These are phyloP conservation scores for Fusarium beomiforme DNA, from an alignment of 2,329 filamentous ascomycete species.

Conservation along the genomic window DNA sequence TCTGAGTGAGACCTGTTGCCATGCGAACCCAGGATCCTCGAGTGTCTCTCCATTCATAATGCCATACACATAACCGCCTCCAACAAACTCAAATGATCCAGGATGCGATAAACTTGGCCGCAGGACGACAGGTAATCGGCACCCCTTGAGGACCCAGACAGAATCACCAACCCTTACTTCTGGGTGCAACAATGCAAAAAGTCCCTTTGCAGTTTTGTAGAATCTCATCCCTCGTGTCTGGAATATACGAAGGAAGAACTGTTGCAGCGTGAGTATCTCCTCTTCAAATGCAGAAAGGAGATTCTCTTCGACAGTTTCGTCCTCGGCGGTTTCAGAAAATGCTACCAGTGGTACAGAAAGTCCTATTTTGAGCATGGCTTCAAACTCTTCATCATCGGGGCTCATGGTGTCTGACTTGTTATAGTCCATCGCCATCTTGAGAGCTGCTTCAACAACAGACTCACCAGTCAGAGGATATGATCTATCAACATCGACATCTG, in stretches of 20 bases:
- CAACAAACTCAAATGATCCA: neutral
- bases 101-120: neutral
- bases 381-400: neutral
- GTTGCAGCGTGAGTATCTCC: accelerated
- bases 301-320: accelerated
- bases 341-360: accelerated
- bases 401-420: neutral
- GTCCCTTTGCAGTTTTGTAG: neutral
- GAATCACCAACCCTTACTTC: neutral
- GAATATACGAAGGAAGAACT: accelerated
- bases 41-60: neutral
- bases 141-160: neutral
- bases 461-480: neutral
- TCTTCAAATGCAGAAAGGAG: accelerated
- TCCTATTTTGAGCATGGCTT: accelerated
- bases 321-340: accelerated
- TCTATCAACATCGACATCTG: accelerated
- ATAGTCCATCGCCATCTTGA: neutral
- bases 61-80: neutral
- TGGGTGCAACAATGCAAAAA: neutral
- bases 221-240: neutral
- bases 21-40: accelerated
- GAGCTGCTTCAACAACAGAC: neutral
- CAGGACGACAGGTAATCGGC: neutral
- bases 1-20: neutral